Percentiles rank a stretch among this genome's conserved stretches.
phyloP scores from a whole-genome alignment of 2,329 filamentous ascomycete genomes.

The Clonostachys sp. region DNA sequence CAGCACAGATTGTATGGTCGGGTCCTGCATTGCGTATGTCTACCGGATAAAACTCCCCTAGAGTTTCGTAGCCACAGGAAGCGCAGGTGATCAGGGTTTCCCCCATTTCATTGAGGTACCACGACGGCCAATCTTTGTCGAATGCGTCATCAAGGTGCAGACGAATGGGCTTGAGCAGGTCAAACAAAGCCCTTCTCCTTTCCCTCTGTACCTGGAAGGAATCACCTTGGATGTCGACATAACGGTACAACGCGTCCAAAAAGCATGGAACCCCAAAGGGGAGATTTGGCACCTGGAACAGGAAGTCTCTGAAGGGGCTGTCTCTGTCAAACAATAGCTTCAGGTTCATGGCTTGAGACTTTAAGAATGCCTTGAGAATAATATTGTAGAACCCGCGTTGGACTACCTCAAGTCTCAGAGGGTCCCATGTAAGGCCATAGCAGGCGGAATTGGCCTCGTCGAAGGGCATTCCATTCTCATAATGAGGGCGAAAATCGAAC shows the following conservation, averaged over 20 bases:
- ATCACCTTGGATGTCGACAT: conserved; percentile 10
- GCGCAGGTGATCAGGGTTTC: conserved; percentile 17
- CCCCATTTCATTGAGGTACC: conserved; percentile 17
- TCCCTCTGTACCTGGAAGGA: conserved; percentile 1
- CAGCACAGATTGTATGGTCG: conserved; percentile 16
- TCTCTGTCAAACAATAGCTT: conserved; percentile 19
- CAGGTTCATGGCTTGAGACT: conserved; percentile 19
- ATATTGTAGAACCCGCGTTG: conserved; percentile 26
- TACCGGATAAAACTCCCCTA: conserved; percentile 19
- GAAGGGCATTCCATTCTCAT: conserved; percentile 14
- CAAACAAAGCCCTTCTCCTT: conserved; percentile 15
- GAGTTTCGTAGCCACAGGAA: conserved; percentile 24
- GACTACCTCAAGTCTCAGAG: conserved; percentile 11
- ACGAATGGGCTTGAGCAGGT: conserved; percentile 23
- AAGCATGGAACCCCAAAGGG: conserved; percentile 20
- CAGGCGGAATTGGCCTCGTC: conserved; percentile 2
- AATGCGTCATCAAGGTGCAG: conserved; percentile 13
- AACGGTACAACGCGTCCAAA: conserved; percentile 24
- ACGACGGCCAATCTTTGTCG: conserved; percentile 10
- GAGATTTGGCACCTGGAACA: conserved; percentile 18
- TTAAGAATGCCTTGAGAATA: conserved; percentile 25
- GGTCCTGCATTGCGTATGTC: conserved; percentile 1
- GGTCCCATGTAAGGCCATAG: conserved; percentile 23
- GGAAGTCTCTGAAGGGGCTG: conserved; percentile 19
- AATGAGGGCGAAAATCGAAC: conserved; percentile 27